These are phyloP conservation scores for Rhodofomes roseus DNA, from an alignment of 1,284 basidiomycete species.

Conservation along the genomic window DNA sequence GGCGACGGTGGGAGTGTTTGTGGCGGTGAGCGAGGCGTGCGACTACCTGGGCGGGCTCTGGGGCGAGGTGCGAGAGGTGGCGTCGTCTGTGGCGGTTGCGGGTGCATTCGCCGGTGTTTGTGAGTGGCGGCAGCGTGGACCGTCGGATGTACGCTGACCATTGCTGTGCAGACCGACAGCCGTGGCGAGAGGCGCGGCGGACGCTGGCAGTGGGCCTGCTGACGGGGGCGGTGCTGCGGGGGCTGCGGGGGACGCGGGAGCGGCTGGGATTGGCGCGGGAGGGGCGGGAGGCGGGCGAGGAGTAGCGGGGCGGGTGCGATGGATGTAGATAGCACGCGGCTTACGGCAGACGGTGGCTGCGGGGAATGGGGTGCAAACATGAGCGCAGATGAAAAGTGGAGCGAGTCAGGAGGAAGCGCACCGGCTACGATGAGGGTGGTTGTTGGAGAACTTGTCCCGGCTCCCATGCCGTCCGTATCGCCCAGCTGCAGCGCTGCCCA, in stretches of 20 bases:
- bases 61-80: constrained; percentile 51
- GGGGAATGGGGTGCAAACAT: neutral
- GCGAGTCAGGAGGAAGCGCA: neutral
- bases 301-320: constrained; percentile 11
- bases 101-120: constrained; percentile 56
- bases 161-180: constrained; percentile 51
- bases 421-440: neutral
- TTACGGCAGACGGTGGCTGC: neutral
- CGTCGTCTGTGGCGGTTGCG: constrained; percentile 63
- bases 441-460: neutral
- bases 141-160: constrained; percentile 1
- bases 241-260: constrained; percentile 44
- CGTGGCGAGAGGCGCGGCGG: constrained; percentile 46
- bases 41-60: constrained; percentile 38
- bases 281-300: constrained; percentile 18
- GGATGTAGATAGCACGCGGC: neutral
- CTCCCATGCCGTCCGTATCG: neutral
- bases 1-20: constrained; percentile 56
- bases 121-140: constrained; percentile 39
- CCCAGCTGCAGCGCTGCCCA: constrained; percentile 5
- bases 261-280: constrained; percentile 20
- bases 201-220: constrained; percentile 48
- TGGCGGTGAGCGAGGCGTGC: constrained; percentile 63
- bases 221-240: constrained; percentile 51
- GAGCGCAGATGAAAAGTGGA: constrained; percentile 3